Conservation (phyloP, 2,329 filamentous ascomycete species). For the Plenodomus lindquistii region DNA sequence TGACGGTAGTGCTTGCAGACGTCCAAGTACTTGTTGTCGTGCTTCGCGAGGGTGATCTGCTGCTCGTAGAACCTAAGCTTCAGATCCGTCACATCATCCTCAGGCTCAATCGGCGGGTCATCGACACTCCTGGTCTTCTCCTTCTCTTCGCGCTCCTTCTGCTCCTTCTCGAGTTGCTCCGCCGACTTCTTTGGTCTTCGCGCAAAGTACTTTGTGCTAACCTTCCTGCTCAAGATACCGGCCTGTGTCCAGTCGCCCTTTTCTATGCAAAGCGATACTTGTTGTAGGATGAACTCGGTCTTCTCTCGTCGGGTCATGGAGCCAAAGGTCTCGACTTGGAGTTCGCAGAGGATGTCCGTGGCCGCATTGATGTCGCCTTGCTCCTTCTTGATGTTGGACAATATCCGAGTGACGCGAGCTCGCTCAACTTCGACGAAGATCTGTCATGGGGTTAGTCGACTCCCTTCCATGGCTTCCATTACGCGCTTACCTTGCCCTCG, state of each 20-base stretch:
- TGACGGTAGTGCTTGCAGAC: constrained; percentile 98
- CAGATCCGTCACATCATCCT: constrained; percentile 92
- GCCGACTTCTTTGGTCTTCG: constrained; percentile 88
- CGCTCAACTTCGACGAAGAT: constrained; percentile 99
- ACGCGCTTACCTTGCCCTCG: constrained; percentile 76
- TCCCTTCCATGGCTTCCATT: not conserved
- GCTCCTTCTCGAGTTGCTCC: constrained; percentile 88
- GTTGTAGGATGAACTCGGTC: constrained; percentile 96
- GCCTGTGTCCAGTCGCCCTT: constrained; percentile 96
- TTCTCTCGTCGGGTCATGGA: constrained; percentile 98
- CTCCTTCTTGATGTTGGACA: constrained; percentile 96
- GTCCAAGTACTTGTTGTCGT: constrained; percentile 96
- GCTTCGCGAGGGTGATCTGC: constrained; percentile 92
- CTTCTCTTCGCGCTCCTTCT: constrained; percentile 82
- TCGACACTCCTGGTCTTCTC: constrained; percentile 79
- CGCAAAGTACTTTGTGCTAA: constrained; percentile 89
- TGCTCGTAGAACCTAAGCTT: constrained; percentile 97
- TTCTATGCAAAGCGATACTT: constrained; percentile 93
- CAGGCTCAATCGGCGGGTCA: constrained; percentile 71
- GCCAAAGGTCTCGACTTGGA: constrained; percentile 98
- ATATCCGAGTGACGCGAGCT: constrained; percentile 88
- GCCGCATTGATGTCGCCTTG: constrained; percentile 91
- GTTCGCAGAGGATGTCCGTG: constrained; percentile 90
- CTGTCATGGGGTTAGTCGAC: constrained; percentile 48
- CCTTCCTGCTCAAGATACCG: constrained; percentile 91